Conservation (phyloP, 768 basidiomycete species). For the Rhizopogon vesiculosus region DNA sequence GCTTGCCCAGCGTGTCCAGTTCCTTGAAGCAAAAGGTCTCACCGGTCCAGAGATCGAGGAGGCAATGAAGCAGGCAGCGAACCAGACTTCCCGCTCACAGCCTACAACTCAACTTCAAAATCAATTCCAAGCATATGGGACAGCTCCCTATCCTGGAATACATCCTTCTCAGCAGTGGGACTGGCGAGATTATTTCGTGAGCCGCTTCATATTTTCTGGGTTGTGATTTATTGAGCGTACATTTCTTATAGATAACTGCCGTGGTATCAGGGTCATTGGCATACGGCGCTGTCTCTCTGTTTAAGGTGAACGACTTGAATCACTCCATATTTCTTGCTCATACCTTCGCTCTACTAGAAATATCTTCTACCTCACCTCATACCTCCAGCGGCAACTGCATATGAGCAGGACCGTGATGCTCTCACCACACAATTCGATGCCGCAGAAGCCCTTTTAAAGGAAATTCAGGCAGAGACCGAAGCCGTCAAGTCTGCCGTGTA, state of each 20-base stretch:
- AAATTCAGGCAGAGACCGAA: constrained; percentile 73
- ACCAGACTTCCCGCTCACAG: constrained; percentile 12
- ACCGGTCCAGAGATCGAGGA: constrained; percentile 79
- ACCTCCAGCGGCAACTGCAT: constrained; percentile 84
- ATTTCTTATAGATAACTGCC: constrained; percentile 70
- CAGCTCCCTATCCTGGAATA: constrained; percentile 31
- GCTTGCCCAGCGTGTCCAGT: constrained; percentile 81
- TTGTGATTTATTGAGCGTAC: constrained; percentile 16
- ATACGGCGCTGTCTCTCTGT: constrained; percentile 76
- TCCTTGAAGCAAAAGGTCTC: constrained; percentile 94
- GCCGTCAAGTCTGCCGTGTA: constrained; percentile 71
- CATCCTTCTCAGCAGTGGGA: constrained; percentile 62
- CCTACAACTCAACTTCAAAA: constrained; percentile 12
- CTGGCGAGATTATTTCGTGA: constrained; percentile 97
- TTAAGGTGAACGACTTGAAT: constrained; percentile 49
- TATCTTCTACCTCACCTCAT: constrained; percentile 86
- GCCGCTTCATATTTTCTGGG: constrained; percentile 20
- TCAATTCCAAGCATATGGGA: constrained; percentile 33
- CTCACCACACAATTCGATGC: constrained; percentile 88
- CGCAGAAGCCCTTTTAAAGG: constrained; percentile 73
- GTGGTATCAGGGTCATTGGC: constrained; percentile 83
- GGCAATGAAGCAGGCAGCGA: constrained; percentile 64
- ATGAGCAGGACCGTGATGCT: constrained; percentile 82
- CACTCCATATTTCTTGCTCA: constrained; percentile 4
- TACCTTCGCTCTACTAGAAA: constrained; percentile 56